Evolutionary conservation across 2,329 filamentous ascomycete genomes (phyloP).

Genomic region (Blastomyces gilchristii): DNA sequence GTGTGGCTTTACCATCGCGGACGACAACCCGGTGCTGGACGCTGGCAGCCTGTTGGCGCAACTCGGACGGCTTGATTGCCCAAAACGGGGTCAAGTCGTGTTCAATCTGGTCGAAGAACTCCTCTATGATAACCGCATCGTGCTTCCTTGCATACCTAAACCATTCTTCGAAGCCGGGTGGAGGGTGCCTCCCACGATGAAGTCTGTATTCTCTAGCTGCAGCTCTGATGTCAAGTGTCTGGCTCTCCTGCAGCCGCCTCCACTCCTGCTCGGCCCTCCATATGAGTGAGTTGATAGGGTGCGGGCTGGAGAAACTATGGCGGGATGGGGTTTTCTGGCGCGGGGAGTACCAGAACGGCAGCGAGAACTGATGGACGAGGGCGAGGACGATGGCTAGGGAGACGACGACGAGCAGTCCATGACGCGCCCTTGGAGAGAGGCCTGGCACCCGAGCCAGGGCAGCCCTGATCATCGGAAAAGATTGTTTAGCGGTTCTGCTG

Average conservation of each 20-base stretch:
- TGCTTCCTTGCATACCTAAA: constrained; percentile 35
- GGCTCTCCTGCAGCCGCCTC: constrained; percentile 17
- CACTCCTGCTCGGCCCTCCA: constrained; percentile 14
- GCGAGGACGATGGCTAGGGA: not conserved
- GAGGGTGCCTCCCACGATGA: constrained; percentile 40
- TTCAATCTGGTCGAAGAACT: constrained; percentile 44
- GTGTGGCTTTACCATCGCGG: constrained; percentile 30
- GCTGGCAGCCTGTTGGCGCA: constrained; percentile 33
- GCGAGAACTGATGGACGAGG: not conserved
- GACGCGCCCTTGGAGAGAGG: not conserved
- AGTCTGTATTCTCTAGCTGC: constrained; percentile 36
- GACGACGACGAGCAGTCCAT: not conserved
- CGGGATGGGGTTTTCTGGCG: not conserved
- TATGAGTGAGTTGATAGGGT: constrained; percentile 19
- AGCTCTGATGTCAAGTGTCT: constrained; percentile 28
- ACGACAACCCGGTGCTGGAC: constrained; percentile 32
- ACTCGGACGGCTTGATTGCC: constrained; percentile 34
- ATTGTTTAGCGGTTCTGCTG: not conserved
- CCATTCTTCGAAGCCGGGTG: constrained; percentile 42
- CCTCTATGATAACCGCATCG: constrained; percentile 38
- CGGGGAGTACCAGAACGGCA: not conserved
- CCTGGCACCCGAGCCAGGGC: not conserved
- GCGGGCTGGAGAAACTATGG: not conserved
- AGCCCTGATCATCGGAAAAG: not conserved
- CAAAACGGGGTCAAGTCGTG: constrained; percentile 42